Percentiles rank a stretch among this genome's conserved stretches.
Evolutionary conservation across 2,329 filamentous ascomycete species (phyloP).

Genomic region (Magnaporthiopsis incrustans): DNA sequence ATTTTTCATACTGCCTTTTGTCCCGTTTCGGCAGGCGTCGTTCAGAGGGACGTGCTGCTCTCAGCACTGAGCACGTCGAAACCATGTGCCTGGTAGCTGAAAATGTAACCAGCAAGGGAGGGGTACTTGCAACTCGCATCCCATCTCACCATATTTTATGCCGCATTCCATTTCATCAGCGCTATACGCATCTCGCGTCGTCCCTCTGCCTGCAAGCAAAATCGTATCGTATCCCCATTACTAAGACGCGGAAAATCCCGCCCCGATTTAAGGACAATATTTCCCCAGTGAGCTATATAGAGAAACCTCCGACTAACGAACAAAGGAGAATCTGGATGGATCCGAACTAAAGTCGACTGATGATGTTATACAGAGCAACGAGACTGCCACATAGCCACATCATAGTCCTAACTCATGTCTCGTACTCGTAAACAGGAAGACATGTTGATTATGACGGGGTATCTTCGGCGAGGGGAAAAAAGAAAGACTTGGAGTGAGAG

Average conservation of each 20-base stretch:
- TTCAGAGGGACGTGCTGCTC: too few relatives aligned
- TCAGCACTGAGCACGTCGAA: too few relatives aligned
- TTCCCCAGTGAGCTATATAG: not conserved
- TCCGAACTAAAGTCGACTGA: not conserved
- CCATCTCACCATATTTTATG: too few relatives aligned
- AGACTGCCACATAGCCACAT: not conserved
- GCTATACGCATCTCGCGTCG: not conserved
- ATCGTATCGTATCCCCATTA: not conserved
- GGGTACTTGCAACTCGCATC: too few relatives aligned
- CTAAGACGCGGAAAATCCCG: not conserved
- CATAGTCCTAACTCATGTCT: slow-evolving; percentile 4
- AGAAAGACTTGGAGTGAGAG: not conserved
- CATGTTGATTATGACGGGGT: slow-evolving; percentile 3
- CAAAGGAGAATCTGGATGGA: not conserved
- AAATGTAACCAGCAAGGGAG: too few relatives aligned
- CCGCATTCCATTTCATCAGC: too few relatives aligned
- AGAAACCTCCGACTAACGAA: not conserved
- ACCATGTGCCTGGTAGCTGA: too few relatives aligned
- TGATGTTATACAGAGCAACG: not conserved
- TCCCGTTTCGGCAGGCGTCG: too few relatives aligned
- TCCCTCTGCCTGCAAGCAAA: not conserved
- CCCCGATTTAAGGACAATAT: not conserved
- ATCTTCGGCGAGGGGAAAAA: not conserved
- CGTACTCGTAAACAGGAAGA: slow-evolving; percentile 3
- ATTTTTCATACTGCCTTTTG: not conserved